Conservation (phyloP, 306 rosid genomes). For the Cucurbita argyrosperma region DNA sequence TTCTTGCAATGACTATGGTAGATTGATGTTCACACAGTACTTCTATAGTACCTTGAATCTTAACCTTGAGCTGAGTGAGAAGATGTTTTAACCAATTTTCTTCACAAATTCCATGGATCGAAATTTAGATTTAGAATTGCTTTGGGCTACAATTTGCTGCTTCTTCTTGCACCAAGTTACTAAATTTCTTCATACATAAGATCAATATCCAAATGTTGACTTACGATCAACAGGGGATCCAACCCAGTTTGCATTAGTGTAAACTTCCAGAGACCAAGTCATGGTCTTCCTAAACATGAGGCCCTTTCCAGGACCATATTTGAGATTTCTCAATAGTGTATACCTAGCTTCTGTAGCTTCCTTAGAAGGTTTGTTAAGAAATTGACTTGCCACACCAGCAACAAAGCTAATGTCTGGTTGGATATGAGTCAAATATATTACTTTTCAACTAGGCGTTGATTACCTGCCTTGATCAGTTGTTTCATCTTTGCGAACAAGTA, state of each 20-base stretch:
- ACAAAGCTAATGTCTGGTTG: neutral
- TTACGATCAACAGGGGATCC: neutral
- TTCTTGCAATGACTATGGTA: too few species aligned
- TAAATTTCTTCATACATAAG: neutral
- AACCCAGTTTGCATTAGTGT: neutral
- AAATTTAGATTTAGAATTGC: neutral
- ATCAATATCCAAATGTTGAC: neutral
- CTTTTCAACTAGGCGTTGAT: too few species aligned
- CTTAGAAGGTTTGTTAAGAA: neutral
- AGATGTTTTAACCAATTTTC: neutral
- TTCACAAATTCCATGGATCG: neutral
- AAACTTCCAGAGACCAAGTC: neutral
- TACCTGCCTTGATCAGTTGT: too few species aligned
- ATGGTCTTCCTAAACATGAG: neutral
- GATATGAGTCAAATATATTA: too few species aligned
- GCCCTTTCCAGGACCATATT: neutral
- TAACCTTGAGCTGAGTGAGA: neutral
- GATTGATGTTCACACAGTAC: neutral
- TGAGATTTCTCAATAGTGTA: neutral
- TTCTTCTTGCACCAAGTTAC: neutral
- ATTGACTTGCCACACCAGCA: neutral
- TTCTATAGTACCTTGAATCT: neutral
- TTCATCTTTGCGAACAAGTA: too few species aligned
- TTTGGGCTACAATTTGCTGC: neutral
- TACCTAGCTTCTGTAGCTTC: neutral